A percentile compares a stretch with the other conserved stretches of the same genome.
Evolutionary conservation across 2,329 filamentous ascomycete genomes (phyloP).

Genomic region (Penicillium sp.): DNA sequence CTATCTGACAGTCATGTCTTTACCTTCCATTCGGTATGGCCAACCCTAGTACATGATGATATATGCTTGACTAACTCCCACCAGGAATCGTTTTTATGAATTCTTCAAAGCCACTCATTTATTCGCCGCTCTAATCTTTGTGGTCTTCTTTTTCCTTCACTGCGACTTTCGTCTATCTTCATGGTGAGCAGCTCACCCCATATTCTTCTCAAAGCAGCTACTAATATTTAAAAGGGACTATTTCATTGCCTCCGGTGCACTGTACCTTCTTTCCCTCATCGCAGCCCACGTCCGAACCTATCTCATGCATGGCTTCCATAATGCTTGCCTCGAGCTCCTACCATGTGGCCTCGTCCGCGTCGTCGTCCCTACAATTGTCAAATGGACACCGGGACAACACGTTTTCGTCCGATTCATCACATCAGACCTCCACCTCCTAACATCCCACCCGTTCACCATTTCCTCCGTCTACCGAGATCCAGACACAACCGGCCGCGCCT

Average conservation of each 20-base stretch:
- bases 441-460: conserved; percentile 60
- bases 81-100: conserved; percentile 59
- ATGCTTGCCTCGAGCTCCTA: conserved; percentile 47
- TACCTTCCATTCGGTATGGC: conserved; percentile 54
- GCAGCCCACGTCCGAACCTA: conserved; percentile 52
- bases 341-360: conserved; percentile 49
- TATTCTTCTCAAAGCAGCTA: neutral
- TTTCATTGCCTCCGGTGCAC: conserved; percentile 58
- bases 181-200: conserved; percentile 42
- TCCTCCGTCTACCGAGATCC: conserved; percentile 49
- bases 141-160: conserved; percentile 64
- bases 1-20: conserved; percentile 60
- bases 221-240: conserved; percentile 53
- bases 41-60: neutral
- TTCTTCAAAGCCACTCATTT: conserved; percentile 63
- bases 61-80: neutral
- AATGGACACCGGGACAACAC: conserved; percentile 59
- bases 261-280: conserved; percentile 54
- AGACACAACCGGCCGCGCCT: conserved; percentile 20
- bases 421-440: conserved; percentile 47
- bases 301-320: conserved; percentile 52
- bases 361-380: conserved; percentile 46
- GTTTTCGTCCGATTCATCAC: conserved; percentile 57
- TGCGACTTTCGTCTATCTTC: conserved; percentile 59
- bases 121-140: conserved; percentile 55